Base-by-base conservation (phyloP, 2,329 filamentous ascomycete species). In the Lecanicillium sp. region DNA sequence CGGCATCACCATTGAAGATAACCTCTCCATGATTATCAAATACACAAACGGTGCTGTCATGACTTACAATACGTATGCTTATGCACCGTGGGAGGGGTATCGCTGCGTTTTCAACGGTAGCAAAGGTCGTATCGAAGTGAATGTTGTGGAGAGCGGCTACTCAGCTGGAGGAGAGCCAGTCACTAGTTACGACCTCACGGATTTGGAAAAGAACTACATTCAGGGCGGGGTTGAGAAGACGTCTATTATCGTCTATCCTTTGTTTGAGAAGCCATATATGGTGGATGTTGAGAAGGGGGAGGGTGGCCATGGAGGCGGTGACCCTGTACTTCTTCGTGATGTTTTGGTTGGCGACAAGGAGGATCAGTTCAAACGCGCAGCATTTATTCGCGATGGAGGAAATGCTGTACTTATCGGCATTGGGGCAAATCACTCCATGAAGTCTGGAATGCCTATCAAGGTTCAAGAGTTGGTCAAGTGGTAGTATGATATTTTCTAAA, bases 1-100 rank as follows among this genome's bases (percentile, higher is more conserved):
- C 41, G 67, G 67, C 9, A 69, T 70, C 40, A 68, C 55, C 35
- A 71, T 70, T 29, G 66, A 71, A 44, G 67, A 70, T 43, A 71
- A 64, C 2, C 63, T 70, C 57, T 61, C 58, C 4, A 58, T 70
- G 27, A 53, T 70, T 43, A 64, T 69, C 25, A 54, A 58, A 34
- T 70, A 70, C 42, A 50, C 55, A 22, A 63, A 57, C 22, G 19
- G 30, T 12, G 29, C 29, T 6, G 29, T 30, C 13, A 47, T 70
- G 45, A 69, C 65, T 1, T 70, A 70, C 39, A 65, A 52, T 37
- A 50, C 62, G 16, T 58, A 56, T 8, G 67, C 67, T 0, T 71
- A 70, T 44, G 63, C 66, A 2, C 67, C 67, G 0, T 68, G 63
- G 62, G 63, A 66, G 45, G 63, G 63, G 0, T 65, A 63, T 45